phyloP scores from a whole-genome alignment of 2,329 filamentous ascomycete genomes.

The Remersonia thermophila region DNA sequence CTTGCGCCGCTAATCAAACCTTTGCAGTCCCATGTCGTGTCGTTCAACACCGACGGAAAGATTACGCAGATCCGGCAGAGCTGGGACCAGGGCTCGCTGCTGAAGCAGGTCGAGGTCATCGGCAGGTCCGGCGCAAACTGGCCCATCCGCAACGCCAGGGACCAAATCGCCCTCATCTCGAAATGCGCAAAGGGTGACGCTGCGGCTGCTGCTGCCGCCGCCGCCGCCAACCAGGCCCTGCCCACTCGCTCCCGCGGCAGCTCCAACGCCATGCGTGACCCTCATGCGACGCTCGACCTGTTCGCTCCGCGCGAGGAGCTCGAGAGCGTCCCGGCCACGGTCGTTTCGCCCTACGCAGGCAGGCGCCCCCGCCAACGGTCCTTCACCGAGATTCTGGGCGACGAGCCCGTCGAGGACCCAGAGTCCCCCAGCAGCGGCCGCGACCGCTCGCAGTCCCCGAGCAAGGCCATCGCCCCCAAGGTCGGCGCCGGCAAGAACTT shows the following conservation, averaged over 20 bases:
- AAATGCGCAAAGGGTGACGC: slow-evolving; percentile 42
- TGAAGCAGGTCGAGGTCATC: slow-evolving; percentile 91
- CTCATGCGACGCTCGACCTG: slow-evolving; percentile 60
- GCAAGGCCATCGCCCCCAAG: slow-evolving; percentile 36
- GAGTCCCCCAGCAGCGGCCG: slow-evolving; percentile 25
- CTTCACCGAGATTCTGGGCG: slow-evolving; percentile 59
- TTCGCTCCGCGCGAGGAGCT: slow-evolving; percentile 58
- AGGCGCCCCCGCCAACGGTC: slow-evolving; percentile 52
- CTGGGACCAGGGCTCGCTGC: slow-evolving; percentile 89
- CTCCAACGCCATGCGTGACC: slow-evolving; percentile 47
- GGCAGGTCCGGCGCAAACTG: slow-evolving; percentile 82
- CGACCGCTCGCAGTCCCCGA: slow-evolving; percentile 41
- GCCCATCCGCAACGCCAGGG: slow-evolving; percentile 80
- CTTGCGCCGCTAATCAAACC: neutral
- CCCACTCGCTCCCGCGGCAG: slow-evolving; percentile 36
- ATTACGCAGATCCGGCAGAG: slow-evolving; percentile 79
- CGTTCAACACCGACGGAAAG: slow-evolving; percentile 63
- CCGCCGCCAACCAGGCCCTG: slow-evolving; percentile 21
- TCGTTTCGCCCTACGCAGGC: slow-evolving; percentile 51
- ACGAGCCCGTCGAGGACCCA: slow-evolving; percentile 30
- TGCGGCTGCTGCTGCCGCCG: slow-evolving; percentile 8
- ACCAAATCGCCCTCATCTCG: slow-evolving; percentile 68
- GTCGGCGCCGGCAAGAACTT: slow-evolving; percentile 48
- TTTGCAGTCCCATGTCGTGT: slow-evolving; percentile 69
- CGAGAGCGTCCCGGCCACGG: slow-evolving; percentile 35